Evolutionary conservation across 441 rosid species (phyloP).

Genomic region (Rhodomyrtus psidioides): DNA sequence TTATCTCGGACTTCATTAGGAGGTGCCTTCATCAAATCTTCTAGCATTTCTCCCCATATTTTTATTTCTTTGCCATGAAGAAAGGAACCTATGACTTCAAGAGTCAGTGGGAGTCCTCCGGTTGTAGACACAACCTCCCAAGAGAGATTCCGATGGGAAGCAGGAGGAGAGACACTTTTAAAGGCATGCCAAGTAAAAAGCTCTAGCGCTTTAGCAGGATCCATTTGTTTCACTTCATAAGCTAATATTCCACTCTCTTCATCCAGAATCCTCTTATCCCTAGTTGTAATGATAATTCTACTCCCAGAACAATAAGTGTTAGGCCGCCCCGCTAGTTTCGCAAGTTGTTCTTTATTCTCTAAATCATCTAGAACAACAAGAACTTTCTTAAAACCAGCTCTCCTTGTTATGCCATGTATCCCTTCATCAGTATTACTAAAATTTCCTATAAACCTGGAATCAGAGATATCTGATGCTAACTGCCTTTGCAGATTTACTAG

Average conservation of each 20-base stretch:
- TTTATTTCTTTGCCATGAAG: fast-evolving
- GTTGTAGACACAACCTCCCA: background rate
- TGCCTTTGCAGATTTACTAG: background rate
- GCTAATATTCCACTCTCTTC: background rate
- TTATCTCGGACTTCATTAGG: too few species aligned
- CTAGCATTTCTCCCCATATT: fast-evolving
- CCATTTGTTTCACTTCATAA: background rate
- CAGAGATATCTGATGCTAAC: background rate
- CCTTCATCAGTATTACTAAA: background rate
- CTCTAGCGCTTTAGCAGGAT: fast-evolving
- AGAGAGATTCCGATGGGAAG: background rate
- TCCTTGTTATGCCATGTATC: background rate
- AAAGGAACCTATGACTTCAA: background rate
- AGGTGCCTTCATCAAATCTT: too few species aligned
- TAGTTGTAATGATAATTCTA: background rate
- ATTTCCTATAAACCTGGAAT: background rate
- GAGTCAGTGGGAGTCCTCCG: background rate
- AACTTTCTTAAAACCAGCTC: background rate
- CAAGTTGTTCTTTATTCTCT: background rate
- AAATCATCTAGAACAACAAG: background rate
- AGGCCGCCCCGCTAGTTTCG: background rate
- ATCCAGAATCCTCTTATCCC: background rate
- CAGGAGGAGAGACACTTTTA: background rate
- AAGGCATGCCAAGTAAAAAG: background rate
- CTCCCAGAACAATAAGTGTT: fast-evolving